Conservation (phyloP, 345 rosid genomes). For the Salix caprea region DNA sequence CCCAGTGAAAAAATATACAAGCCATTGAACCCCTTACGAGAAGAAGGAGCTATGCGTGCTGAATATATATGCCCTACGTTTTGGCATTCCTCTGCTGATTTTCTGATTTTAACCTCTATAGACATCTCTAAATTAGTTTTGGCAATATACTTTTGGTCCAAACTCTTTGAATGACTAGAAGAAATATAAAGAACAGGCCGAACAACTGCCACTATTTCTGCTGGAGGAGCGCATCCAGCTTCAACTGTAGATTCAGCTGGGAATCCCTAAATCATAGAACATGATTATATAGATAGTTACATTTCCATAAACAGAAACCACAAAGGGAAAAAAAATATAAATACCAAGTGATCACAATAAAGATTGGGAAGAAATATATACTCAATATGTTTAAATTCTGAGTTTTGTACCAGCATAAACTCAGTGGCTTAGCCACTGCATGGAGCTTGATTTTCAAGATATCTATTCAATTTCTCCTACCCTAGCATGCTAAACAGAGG, state of each 20-base stretch:
- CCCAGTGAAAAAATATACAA: conserved; percentile 52
- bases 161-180: conserved; percentile 27
- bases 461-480: background rate
- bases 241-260: conserved; percentile 31
- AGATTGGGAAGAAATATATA: background rate
- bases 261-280: conserved; percentile 45
- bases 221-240: conserved; percentile 51
- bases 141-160: conserved; percentile 55
- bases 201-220: conserved; percentile 59
- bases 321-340: background rate
- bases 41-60: conserved; percentile 30
- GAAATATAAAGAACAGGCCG: conserved; percentile 47
- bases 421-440: background rate
- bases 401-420: no score
- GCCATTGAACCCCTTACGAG: conserved; percentile 43
- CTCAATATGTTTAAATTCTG: background rate
- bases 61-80: conserved; percentile 26
- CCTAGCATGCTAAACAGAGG: background rate
- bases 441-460: background rate
- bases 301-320: background rate
- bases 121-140: conserved; percentile 41
- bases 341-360: background rate
- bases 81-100: conserved; percentile 10
- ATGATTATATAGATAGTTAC: background rate
- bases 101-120: conserved; percentile 38